Conservation (phyloP, 2,329 filamentous ascomycete species). For the Penicillium sp. region DNA sequence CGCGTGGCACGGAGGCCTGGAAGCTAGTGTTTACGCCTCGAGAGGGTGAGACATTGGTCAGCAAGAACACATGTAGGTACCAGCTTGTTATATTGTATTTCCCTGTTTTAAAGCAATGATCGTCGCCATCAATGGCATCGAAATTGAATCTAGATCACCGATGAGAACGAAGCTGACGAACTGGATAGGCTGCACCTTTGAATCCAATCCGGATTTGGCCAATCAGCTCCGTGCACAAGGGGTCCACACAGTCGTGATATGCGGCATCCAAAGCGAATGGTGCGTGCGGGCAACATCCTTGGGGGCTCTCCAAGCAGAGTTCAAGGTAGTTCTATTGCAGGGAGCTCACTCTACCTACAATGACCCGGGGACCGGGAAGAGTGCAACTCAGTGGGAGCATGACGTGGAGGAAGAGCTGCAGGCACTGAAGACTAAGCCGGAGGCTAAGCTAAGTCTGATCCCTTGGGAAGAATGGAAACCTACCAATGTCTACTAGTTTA, state of each 20-base stretch:
- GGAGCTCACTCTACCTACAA: conserved; percentile 4
- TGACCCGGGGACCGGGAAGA: neutral
- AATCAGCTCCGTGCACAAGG: neutral
- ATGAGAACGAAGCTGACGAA: too few species aligned
- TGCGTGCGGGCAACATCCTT: conserved; percentile 6
- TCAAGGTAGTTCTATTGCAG: neutral
- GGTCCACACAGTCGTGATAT: neutral
- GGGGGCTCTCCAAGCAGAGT: neutral
- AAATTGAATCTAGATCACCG: too few species aligned
- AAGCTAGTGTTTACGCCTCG: neutral
- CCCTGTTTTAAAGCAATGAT: too few species aligned
- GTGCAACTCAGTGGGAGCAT: neutral
- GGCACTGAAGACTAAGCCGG: neutral
- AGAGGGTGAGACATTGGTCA: neutral
- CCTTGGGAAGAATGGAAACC: conserved; percentile 3
- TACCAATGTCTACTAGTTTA: too few species aligned
- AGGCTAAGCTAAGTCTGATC: too few species aligned
- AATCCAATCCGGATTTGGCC: neutral
- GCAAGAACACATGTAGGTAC: conserved; percentile 7
- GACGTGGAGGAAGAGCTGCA: conserved; percentile 1
- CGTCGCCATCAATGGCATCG: too few species aligned
- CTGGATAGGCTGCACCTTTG: neutral
- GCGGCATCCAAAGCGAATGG: conserved; percentile 6
- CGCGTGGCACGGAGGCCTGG: neutral
- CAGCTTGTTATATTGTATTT: too few species aligned